phyloP scores from a whole-genome alignment of 2,329 filamentous ascomycete species.

The Intubia oerlemansii region DNA sequence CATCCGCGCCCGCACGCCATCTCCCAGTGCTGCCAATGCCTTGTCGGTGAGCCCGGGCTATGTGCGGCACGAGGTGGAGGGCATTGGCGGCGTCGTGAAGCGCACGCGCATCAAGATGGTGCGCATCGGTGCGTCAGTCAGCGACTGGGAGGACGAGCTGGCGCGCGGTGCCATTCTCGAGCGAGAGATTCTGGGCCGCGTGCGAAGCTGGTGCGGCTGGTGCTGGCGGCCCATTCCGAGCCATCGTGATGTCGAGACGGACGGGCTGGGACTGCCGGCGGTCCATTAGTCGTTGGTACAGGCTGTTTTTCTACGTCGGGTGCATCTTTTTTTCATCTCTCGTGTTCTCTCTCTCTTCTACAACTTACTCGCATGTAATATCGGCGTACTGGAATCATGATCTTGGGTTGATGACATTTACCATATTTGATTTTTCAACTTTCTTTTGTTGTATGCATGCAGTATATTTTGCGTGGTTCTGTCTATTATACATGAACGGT shows the following conservation, averaged over 20 bases:
- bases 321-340: neutral
- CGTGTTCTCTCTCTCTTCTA: neutral
- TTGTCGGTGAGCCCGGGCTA: slow-evolving; percentile 54
- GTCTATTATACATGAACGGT: too few relatives aligned
- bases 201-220: slow-evolving; percentile 83
- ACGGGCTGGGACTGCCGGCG: slow-evolving; percentile 5
- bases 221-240: slow-evolving; percentile 57
- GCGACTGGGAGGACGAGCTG: slow-evolving; percentile 65
- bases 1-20: slow-evolving; percentile 21
- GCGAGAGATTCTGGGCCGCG: slow-evolving; percentile 44
- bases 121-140: slow-evolving; percentile 62
- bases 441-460: too few relatives aligned
- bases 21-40: too few relatives aligned
- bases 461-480: too few relatives aligned
- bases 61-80: slow-evolving; percentile 71
- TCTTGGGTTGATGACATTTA: too few relatives aligned
- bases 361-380: too few relatives aligned
- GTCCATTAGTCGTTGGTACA: too few relatives aligned
- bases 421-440: too few relatives aligned
- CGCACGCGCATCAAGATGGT: slow-evolving; percentile 71
- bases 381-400: too few relatives aligned
- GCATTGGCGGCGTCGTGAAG: slow-evolving; percentile 74
- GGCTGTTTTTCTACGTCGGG: too few relatives aligned
- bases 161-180: slow-evolving; percentile 42
- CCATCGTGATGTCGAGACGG: slow-evolving; percentile 18